Base-by-base conservation (phyloP, 305 asterid genomes). In the Fraxinus sp. region DNA sequence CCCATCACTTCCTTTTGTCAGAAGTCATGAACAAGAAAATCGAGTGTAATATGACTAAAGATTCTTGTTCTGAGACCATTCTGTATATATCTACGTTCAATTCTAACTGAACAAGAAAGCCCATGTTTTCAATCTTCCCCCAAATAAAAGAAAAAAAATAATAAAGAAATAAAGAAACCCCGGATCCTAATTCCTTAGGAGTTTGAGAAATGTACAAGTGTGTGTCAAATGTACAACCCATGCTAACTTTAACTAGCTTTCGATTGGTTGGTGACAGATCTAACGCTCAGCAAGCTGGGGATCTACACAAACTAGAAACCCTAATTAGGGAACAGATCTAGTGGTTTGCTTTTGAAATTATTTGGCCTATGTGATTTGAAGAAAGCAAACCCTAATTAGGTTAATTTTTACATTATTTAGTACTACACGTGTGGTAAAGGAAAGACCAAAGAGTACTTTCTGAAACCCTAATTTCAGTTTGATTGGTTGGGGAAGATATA, bases 11-110 rank as follows among this genome's bases (percentile, higher is more conserved):
- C 86, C 82, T 88, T 85, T 79, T 81, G 87, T 88, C 90, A 87
- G 79, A 75, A 82, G 84, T 88, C 84, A 85, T 88, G 89, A 90
- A 86, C 83, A 82, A 89, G 90, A 85, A 88, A 88, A 89, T 89
- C 92, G 62, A 88, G 87, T 84, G 72, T 89, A 93, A 90, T 92
- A 91, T 88, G 92, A 88, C 84, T 82, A 89, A 91, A 93, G 91
- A 91, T 91, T 88, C 90, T 88, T 87, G 82, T 62, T 83, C 84
- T 78, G 57, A 87, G 86, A 80, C 79, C 73, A 85, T 87, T 90
- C 73, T 41, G 32, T 75, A 82, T 75, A 86, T 76, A 35, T 75
- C 80, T 73, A 83, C 82, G 82, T 82, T 80, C 78, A 77, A 75
- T 59, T 73, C 75, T 72, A 86, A 62, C 84, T 78, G 79, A 62